A percentile compares a stretch with the other conserved stretches of the same genome.
phyloP scores from a whole-genome alignment of 2,329 filamentous ascomycete species.

The Fusarium camptoceras region DNA sequence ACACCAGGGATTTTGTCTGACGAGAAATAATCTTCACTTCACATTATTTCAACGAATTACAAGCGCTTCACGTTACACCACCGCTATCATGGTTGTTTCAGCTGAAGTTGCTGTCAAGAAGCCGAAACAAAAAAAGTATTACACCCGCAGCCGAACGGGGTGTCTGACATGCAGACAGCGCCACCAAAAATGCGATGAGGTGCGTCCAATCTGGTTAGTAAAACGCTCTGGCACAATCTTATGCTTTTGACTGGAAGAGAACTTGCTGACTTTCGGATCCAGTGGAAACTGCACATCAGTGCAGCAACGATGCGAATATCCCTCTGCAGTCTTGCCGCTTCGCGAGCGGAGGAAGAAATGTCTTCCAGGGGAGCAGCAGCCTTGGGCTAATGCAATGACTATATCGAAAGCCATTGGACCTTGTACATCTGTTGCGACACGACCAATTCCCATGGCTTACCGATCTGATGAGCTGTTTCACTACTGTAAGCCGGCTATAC shows the following conservation, averaged over 20 bases:
- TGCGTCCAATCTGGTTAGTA: conserved; percentile 36
- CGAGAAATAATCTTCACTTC: neutral
- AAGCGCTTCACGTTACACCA: neutral
- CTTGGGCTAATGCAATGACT: conserved; percentile 17
- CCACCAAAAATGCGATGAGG: conserved; percentile 38
- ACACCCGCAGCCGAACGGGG: conserved; percentile 38
- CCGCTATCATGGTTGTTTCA: neutral
- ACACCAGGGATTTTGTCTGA: neutral
- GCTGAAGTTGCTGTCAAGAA: neutral
- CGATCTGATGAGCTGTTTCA: conserved; percentile 39
- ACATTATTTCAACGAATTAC: neutral
- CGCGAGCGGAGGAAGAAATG: conserved; percentile 32
- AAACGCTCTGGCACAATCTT: neutral
- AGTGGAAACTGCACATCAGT: conserved; percentile 28
- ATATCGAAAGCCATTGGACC: conserved; percentile 16
- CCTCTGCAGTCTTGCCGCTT: conserved; percentile 21
- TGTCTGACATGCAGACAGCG: conserved; percentile 41
- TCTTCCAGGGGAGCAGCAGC: conserved; percentile 39
- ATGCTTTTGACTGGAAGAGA: no score
- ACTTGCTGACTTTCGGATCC: neutral
- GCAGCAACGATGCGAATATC: conserved; percentile 24
- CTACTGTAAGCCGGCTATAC: conserved; percentile 28
- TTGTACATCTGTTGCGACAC: neutral
- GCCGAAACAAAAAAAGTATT: conserved; percentile 8
- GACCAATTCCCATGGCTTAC: conserved; percentile 37